Evolutionary conservation across 352 stramenopile species (phyloP), one percentile per base, ranked within the genome.

Genomic region (Thraustochytrium sp.): DNA sequence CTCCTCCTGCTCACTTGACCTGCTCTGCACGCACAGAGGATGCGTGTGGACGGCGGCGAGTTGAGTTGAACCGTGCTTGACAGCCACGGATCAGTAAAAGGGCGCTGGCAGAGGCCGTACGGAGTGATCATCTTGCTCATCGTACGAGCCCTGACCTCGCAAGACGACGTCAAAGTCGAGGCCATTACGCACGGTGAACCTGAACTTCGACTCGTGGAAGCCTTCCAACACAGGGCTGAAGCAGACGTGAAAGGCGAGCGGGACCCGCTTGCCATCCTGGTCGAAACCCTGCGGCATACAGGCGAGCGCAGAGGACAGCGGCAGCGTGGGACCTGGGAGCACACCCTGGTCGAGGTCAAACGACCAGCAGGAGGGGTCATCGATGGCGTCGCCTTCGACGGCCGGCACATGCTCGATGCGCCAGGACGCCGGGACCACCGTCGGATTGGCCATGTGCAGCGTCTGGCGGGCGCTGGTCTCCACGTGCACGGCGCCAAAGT

Each of bases 401-500:
- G 8, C n/a, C 31, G 68, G 68, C 18, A 80, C 68, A 34, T 80
- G 68, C 9, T 31, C n/a, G 21, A 80, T 46, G 4, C 31, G 21
- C 68, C 68, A 80, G n/a, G 5, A 8, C 40, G 68, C 68, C n/a
- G 53, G 53, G 4, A 80, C 68, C 13, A 80, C 42, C 3, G 42
- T 80, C 26, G 68, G 68, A 2, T 80, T 80, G 3, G 48, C 48
- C 68, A 80, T 44, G 31, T 68, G 31, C 48, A 80, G 51, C 18
- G 16, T n/a, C 4, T 40, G 76, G 3, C 68, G 40, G 9, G 31
- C 21, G 23, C 9, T 54, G 5, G 68, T 80, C 53, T 80, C 68
- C 5, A 80, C 68, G 31, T 80, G 68, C 21, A 80, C 51, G 29
- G n/a, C 16, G 3, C 68, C 68, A 80, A 80, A 80, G 36, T 80